Base-by-base conservation (phyloP, 179 eudicot genomes). In the Drosera spatulata region DNA sequence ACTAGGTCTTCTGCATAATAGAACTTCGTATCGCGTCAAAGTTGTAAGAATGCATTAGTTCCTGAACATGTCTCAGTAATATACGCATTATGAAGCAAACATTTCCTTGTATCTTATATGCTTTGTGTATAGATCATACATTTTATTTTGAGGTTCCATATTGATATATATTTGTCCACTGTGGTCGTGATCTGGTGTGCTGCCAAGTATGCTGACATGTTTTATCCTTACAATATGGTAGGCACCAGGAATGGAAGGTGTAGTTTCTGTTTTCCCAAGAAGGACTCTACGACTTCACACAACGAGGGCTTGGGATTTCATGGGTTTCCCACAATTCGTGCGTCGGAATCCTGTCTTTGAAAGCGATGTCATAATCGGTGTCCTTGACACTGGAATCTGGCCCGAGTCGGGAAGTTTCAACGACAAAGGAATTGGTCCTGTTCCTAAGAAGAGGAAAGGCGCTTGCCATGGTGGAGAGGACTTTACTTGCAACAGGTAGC, bases 381-480 rank as follows among this genome's bases (percentile, higher is more conserved):
- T 38, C 46, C 39, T 61, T n/a, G n/a, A n/a, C n/a, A n/a, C n/a
- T n/a, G n/a, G n/a, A n/a, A n/a, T n/a, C n/a, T n/a, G n/a, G n/a
- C 68, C 68, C 1, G 50, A 56, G 10, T 65, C 68, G 1, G 39
- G 49, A 48, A 65, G 68, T 50, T 65, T 65, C 11, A 50, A 33
- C 9, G 68, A 65, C 14, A 62, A 65, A 12, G 68, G 68, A 37
- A 48, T 65, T 1, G 69, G 62, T 41, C 72, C 72, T 49, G 53
- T 62, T n/a, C 72, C 72, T 8, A 47, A 49, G 10, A 68, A 56
- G 61, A 61, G 58, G 15, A 62, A 68, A 22, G 72, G 66, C 15
- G 44, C 10, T 40, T 68, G 72, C 39, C 12, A 52, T 1, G 51
- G 41, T 50, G 53, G 66, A 41, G 44, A 48, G 41, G 57, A 63